A percentile compares a stretch with the other conserved stretches of the same genome.
Evolutionary conservation across 495 filamentous ascomycete species (phyloP).

Genomic region (Daldinia grandis): DNA sequence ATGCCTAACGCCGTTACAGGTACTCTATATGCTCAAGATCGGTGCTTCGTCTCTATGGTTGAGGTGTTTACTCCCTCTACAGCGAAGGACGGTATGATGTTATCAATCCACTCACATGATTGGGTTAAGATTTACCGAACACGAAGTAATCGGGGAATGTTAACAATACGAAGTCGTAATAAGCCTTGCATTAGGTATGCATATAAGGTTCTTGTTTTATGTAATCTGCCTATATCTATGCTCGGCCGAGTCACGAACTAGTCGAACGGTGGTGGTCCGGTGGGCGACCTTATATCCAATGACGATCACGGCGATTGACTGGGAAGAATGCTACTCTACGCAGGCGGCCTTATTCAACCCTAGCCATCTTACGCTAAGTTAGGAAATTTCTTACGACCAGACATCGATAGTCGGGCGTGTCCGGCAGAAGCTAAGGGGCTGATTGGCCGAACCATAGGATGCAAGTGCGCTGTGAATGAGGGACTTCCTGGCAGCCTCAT

Average conservation of each 20-base stretch:
- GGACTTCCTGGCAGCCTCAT: not conserved
- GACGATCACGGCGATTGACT: constrained; percentile 1
- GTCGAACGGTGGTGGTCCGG: constrained; percentile 18
- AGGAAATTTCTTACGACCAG: constrained; percentile 9
- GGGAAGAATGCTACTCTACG: not conserved
- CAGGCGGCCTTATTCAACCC: not conserved
- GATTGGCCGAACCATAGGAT: constrained; percentile 7
- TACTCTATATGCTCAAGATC: too few species aligned
- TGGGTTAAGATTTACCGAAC: too few species aligned
- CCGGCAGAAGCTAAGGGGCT: not conserved
- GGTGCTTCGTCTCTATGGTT: too few species aligned
- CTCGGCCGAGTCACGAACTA: not conserved
- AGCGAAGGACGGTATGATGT: too few species aligned
- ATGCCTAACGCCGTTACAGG: too few species aligned
- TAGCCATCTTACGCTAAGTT: not conserved
- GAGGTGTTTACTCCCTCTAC: too few species aligned
- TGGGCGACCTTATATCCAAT: constrained; percentile 6
- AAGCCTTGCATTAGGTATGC: not conserved
- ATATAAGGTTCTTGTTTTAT: not conserved
- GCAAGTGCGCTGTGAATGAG: not conserved
- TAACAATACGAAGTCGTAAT: not conserved
- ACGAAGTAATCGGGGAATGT: too few species aligned
- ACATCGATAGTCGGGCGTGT: constrained; percentile 4
- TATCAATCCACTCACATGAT: too few species aligned
- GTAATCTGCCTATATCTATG: not conserved